Percentiles rank a stretch among this genome's conserved stretches.
These are phyloP conservation scores for Phanerochaete carnosa DNA, from an alignment of 768 basidiomycete genomes.

Conservation along the genomic window DNA sequence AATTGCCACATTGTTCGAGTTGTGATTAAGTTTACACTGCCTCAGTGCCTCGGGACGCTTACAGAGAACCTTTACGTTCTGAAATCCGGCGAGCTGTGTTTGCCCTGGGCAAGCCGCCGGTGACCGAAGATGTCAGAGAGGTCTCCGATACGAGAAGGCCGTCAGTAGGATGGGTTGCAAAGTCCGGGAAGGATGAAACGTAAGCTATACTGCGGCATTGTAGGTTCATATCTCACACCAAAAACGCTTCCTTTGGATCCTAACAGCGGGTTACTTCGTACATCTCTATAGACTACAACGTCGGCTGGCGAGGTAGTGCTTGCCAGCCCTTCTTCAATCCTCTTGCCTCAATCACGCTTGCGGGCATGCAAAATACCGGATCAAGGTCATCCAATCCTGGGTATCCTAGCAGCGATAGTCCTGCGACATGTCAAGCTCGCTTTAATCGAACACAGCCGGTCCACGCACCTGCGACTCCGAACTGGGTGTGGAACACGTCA, in stretches of 20 bases:
- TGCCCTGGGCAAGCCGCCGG: no score
- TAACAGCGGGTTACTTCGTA: background rate
- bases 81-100: no score
- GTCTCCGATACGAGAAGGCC: background rate
- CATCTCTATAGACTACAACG: no score
- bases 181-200: background rate
- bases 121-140: background rate
- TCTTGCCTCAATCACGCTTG: conserved; percentile 59
- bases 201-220: background rate
- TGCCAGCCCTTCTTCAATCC: conserved; percentile 71
- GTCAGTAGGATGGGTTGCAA: background rate
- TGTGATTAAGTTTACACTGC: no score
- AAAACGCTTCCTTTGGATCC: background rate
- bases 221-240: background rate
- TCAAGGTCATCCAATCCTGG: conserved; percentile 83
- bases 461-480: conserved; percentile 77
- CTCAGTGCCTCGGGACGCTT: no score
- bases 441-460: background rate
- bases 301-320: conserved; percentile 45
- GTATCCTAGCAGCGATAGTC: conserved; percentile 86
- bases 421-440: conserved; percentile 31
- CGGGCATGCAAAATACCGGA: conserved; percentile 97
- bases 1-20: no score
- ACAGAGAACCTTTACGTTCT: no score
- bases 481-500: conserved; percentile 96